Base-by-base conservation (phyloP, 164 flowering plant species). In the Stephania cephalantha region DNA sequence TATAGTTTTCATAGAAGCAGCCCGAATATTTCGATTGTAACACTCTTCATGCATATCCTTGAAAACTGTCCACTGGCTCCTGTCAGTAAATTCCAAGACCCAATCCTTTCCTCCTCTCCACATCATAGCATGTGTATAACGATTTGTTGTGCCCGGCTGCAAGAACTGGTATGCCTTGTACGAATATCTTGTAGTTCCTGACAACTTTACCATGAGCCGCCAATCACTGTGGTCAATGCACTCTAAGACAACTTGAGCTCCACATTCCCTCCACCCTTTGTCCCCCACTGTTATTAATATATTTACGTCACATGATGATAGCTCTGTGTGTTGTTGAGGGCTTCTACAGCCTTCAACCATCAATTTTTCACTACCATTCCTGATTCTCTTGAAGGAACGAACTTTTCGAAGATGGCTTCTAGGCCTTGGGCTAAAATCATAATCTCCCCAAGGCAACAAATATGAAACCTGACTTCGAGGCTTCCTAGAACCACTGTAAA, bases 101-200 rank as follows among this genome's bases (percentile, higher is more conserved):
- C 99, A 96, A 71, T 96, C 99, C 79, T 94, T 96, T 73, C 94
- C 99, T 73, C 98, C 99, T 85, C 86, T 90, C 99, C 99, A 96
- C 94, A 94, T 91, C 93, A 92, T 90, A 46, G 93, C 95, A 92
- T 94, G 97, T 15, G 97, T 91, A 74, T 77, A 90, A 44, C 99
- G 95, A 71, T 96, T 96, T 68, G 95, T 88, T 55, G 94, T 80
- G 66, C 97, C 98, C 69, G 97, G 90, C 86, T 91, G 99, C 81
- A 96, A 71, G 84, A 91, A 84, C 71, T 94, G 94, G 79, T 87
- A 89, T 13, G 98, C 94, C 83, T 92, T 96, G 79, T 89, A 85
- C 8, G 95, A 83, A 85, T 88, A 91, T 78, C 78, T 92, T 20
- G 89, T 88, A 13, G 61, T 52, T 72, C 95, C 99, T 5, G 87